Evolutionary conservation across 768 basidiomycete species (phyloP).

Genomic region (Kwoniella pini): DNA sequence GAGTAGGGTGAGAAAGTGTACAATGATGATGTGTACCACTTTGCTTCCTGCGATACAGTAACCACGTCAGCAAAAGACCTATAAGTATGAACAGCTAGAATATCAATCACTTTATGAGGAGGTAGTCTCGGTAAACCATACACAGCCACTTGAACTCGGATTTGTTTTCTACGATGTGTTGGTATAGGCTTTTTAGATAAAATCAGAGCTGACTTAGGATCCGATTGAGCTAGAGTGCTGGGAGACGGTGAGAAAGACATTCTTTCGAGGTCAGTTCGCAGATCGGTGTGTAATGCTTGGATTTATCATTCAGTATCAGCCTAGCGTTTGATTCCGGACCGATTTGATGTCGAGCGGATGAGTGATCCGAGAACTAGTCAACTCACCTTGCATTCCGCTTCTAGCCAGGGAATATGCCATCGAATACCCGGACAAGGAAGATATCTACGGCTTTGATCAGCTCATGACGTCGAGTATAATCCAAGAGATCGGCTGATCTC

Average conservation of each 20-base stretch:
- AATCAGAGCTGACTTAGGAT: conserved; percentile 18
- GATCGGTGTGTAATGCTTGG: conserved; percentile 52
- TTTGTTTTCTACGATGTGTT: conserved; percentile 41
- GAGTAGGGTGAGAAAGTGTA: conserved; percentile 52
- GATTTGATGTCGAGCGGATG: too few relatives aligned
- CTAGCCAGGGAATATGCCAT: conserved; percentile 49
- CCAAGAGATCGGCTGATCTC: too few relatives aligned
- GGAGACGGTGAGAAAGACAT: conserved; percentile 46
- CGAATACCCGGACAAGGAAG: conserved; percentile 43
- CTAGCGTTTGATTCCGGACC: too few relatives aligned
- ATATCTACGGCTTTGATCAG: conserved; percentile 31
- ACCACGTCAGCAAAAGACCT: not conserved
- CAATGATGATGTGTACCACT: conserved; percentile 52
- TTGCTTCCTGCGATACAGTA: conserved; percentile 32
- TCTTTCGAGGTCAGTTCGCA: conserved; percentile 39
- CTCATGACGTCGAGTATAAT: too few relatives aligned
- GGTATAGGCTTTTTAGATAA: conserved; percentile 28
- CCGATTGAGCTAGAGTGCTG: conserved; percentile 9
- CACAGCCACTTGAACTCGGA: conserved; percentile 40
- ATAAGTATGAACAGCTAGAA: not conserved
- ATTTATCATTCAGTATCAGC: too few relatives aligned
- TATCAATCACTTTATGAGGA: conserved; percentile 39
- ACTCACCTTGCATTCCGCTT: conserved; percentile 52
- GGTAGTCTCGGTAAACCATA: conserved; percentile 42
- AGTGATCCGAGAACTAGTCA: not conserved